A percentile compares a stretch with the other conserved stretches of the same genome.
Conservation (phyloP, 1,284 basidiomycete genomes). For the Boletellus deceptivus region DNA sequence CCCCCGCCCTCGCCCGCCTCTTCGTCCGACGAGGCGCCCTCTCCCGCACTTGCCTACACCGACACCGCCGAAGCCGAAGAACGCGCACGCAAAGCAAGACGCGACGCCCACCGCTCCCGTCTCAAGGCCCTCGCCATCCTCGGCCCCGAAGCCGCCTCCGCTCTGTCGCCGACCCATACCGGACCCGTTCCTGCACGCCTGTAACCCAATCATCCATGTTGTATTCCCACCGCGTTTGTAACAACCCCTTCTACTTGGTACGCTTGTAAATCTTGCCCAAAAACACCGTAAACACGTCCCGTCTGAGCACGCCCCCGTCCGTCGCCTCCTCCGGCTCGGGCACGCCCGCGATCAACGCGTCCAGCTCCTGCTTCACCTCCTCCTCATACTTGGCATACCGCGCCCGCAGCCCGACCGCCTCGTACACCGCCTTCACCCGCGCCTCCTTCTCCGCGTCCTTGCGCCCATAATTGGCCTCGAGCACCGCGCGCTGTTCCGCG, state of each 20-base stretch:
- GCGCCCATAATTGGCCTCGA: constrained; percentile 84
- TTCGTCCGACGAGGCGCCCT: neutral
- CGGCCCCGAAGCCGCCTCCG: constrained; percentile 1
- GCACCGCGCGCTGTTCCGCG: constrained; percentile 55
- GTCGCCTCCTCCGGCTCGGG: constrained; percentile 41
- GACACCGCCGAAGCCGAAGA: constrained; percentile 6
- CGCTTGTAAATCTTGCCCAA: constrained; percentile 60
- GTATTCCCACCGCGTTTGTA: too few relatives aligned
- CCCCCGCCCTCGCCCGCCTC: too few relatives aligned
- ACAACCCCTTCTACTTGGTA: constrained; percentile 5
- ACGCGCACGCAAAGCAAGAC: constrained; percentile 13
- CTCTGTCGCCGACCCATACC: neutral
- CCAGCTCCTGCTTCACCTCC: constrained; percentile 57
- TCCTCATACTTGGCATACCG: constrained; percentile 70
- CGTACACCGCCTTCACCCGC: constrained; percentile 68
- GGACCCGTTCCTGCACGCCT: neutral
- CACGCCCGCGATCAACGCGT: constrained; percentile 54
- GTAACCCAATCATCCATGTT: too few relatives aligned
- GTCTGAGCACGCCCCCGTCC: constrained; percentile 51
- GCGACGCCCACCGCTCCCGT: constrained; percentile 13
- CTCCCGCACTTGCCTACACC: neutral
- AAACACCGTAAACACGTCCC: constrained; percentile 71
- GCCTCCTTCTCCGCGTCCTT: constrained; percentile 63
- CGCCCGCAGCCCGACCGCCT: constrained; percentile 58
- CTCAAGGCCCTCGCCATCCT: constrained; percentile 8